Evolutionary conservation across 257 asterid species (phyloP).

Genomic region (Eucommia ulmoides): DNA sequence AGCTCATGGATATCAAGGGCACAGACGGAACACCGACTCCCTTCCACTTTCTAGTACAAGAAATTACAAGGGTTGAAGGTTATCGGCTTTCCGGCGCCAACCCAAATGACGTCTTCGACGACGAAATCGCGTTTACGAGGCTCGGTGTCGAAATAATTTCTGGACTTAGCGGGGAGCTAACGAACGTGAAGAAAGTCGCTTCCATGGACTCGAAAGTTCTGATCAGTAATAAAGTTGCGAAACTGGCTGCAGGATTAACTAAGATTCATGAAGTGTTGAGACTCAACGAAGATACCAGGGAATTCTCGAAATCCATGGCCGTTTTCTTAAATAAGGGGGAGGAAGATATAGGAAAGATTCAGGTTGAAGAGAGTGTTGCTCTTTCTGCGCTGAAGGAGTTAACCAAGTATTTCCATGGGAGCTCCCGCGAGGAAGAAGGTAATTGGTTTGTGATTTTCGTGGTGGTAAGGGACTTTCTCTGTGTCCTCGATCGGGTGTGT

Average conservation of each 20-base stretch:
- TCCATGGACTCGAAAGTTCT: constrained; percentile 89
- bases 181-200: constrained; percentile 85
- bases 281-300: constrained; percentile 20
- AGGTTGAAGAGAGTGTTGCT: constrained; percentile 75
- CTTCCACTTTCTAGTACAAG: constrained; percentile 90
- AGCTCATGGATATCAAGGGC: constrained; percentile 85
- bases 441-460: constrained; percentile 85
- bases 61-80: constrained; percentile 74
- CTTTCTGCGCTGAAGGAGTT: constrained; percentile 81
- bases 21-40: constrained; percentile 96
- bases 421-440: constrained; percentile 87
- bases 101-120: constrained; percentile 35
- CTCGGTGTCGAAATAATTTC: constrained; percentile 85
- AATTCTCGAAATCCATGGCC: constrained; percentile 38
- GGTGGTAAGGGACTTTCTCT: constrained; percentile 88
- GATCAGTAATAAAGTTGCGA: constrained; percentile 51
- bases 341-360: constrained; percentile 71
- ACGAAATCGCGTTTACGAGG: constrained; percentile 55
- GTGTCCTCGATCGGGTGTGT: constrained; percentile 73
- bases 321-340: constrained; percentile 50
- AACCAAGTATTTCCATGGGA: constrained; percentile 91
- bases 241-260: constrained; percentile 58
- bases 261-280: constrained; percentile 38
- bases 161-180: constrained; percentile 53
- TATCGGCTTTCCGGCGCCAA: constrained; percentile 42